phyloP scores from a whole-genome alignment of 352 stramenopile species.

The Pythium sp. region DNA sequence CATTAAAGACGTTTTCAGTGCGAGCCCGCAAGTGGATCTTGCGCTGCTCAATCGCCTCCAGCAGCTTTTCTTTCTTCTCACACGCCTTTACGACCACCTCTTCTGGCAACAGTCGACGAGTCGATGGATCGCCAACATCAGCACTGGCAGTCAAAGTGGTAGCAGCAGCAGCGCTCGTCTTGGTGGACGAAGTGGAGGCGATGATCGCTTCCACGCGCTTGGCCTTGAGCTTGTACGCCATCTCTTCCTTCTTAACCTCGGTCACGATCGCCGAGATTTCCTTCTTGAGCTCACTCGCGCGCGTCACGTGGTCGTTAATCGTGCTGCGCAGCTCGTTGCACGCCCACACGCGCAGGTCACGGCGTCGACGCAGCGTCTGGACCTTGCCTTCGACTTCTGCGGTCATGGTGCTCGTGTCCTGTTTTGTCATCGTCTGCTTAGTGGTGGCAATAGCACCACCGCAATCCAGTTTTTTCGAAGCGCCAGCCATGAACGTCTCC shows the following conservation, averaged over 20 bases:
- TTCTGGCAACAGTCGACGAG: not conserved
- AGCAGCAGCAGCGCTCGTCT: not conserved
- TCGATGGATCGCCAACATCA: not conserved
- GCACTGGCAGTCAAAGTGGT: not conserved
- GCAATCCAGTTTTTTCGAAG: constrained; percentile 15
- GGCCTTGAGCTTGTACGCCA: constrained; percentile 46
- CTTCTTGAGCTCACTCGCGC: constrained; percentile 62
- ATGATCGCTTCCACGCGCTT: constrained; percentile 41
- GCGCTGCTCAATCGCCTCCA: constrained; percentile 30
- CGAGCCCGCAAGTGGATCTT: constrained; percentile 31
- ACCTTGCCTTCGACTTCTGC: constrained; percentile 38
- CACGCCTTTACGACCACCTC: constrained; percentile 4
- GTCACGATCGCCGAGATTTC: constrained; percentile 34
- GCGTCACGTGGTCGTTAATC: constrained; percentile 56
- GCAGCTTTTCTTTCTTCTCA: constrained; percentile 13
- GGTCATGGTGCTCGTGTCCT: not conserved
- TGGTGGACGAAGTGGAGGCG: not conserved
- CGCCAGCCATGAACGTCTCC: constrained; percentile 9
- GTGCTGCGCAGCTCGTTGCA: constrained; percentile 46
- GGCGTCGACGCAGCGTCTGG: constrained; percentile 35
- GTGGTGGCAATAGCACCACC: not conserved
- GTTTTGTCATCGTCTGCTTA: not conserved
- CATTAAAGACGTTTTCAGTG: constrained; percentile 65
- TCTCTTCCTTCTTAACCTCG: constrained; percentile 58
- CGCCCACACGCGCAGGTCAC: constrained; percentile 49